Conservation (phyloP, 306 rosid genomes). For the Glycine tomentella region DNA sequence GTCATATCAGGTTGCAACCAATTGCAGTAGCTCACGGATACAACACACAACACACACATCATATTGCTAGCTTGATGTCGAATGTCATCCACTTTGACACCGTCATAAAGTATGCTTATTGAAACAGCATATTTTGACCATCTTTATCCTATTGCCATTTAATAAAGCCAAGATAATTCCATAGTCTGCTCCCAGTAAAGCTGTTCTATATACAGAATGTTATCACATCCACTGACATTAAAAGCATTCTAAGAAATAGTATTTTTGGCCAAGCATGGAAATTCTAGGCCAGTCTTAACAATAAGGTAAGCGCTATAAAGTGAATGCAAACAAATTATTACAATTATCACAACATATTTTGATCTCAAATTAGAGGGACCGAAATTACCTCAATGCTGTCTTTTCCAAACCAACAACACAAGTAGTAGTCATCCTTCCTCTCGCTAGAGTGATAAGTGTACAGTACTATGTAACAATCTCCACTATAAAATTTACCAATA, state of each 20-base stretch:
- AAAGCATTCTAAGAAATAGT: constrained; percentile 17
- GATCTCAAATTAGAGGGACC: constrained; percentile 36
- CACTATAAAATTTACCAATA: constrained; percentile 88
- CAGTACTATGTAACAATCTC: constrained; percentile 94
- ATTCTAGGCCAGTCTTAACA: constrained; percentile 15
- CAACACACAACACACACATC: background rate
- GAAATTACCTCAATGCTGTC: constrained; percentile 85
- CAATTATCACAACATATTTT: constrained; percentile 28
- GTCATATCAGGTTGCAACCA: background rate
- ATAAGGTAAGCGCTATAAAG: constrained; percentile 4
- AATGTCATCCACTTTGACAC: background rate
- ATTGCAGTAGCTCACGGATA: background rate
- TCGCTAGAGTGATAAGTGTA: constrained; percentile 96
- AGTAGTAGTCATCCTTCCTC: constrained; percentile 93
- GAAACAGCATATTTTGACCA: background rate
- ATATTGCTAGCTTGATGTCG: background rate
- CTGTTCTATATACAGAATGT: constrained; percentile 10
- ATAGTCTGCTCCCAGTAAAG: constrained; percentile 1
- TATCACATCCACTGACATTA: constrained; percentile 2
- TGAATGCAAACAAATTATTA: constrained; percentile 24
- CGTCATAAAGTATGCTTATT: background rate
- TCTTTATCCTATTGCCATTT: too few relatives aligned
- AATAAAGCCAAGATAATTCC: background rate
- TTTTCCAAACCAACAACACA: constrained; percentile 97
- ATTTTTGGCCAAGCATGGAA: constrained; percentile 15